A percentile compares a stretch with the other conserved stretches of the same genome.
Conservation (phyloP, 768 basidiomycete genomes). For the Pulveroboletus sp. region DNA sequence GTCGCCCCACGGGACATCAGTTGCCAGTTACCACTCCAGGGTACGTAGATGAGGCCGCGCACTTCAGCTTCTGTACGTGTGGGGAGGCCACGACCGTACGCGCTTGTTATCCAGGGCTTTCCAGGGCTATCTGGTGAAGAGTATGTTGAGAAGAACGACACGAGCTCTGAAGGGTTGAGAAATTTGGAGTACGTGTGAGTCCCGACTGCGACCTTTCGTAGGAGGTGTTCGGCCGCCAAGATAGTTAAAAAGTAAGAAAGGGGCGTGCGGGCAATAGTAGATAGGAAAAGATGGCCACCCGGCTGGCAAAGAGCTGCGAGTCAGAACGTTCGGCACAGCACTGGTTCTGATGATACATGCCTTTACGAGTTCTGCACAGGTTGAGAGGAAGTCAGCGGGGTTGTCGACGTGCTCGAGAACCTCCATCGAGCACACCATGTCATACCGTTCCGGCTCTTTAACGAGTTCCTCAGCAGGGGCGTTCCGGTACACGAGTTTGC, state of each 20-base stretch:
- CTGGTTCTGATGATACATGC: conserved; percentile 38
- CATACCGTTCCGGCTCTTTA: conserved; percentile 61
- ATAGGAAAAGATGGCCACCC: conserved; percentile 92
- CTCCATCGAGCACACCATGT: conserved; percentile 96
- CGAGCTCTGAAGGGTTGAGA: conserved; percentile 80
- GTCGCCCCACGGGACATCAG: conserved; percentile 56
- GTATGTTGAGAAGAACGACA: conserved; percentile 72
- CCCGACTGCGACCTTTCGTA: conserved; percentile 75
- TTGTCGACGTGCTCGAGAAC: conserved; percentile 97
- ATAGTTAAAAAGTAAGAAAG: conserved; percentile 68
- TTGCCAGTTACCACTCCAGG: conserved; percentile 63
- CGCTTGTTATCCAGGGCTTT: conserved; percentile 57
- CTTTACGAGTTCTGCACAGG: conserved; percentile 83
- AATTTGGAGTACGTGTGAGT: conserved; percentile 93
- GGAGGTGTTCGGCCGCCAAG: conserved; percentile 74
- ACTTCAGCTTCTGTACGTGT: conserved; percentile 69
- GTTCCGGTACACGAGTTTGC: conserved; percentile 60
- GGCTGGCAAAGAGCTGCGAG: conserved; percentile 48
- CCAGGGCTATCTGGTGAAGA: conserved; percentile 22
- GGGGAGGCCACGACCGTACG: conserved; percentile 44
- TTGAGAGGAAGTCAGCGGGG: conserved; percentile 75
- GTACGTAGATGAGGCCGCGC: conserved; percentile 74
- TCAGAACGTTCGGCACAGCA: conserved; percentile 3
- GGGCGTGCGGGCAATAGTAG: conserved; percentile 86
- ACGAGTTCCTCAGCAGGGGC: conserved; percentile 73